Conservation (phyloP, 495 filamentous ascomycete species). For the Ramalina intermedia region DNA sequence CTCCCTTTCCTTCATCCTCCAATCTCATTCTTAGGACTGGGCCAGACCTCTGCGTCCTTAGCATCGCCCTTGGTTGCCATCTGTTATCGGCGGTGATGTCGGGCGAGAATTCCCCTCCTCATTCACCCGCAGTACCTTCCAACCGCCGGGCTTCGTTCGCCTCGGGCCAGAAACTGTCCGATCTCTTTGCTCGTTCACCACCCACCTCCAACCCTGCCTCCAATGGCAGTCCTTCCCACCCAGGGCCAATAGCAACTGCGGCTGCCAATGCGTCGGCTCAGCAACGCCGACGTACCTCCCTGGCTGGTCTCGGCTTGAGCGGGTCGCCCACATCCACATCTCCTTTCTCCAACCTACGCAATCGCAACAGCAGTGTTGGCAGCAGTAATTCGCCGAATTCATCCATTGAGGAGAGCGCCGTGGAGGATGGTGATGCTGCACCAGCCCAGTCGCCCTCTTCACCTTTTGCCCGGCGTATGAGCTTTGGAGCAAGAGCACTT, state of each 20-base stretch:
- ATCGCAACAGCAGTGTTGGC: conserved; percentile 58
- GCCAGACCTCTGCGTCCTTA: background rate
- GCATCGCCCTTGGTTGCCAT: background rate
- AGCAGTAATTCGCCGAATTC: conserved; percentile 58
- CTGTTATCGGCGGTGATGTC: background rate
- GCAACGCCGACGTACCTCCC: conserved; percentile 71
- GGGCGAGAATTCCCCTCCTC: conserved; percentile 29
- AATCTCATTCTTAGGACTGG: background rate
- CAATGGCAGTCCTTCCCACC: conserved; percentile 26
- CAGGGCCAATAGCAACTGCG: conserved; percentile 51
- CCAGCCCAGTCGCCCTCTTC: conserved; percentile 42
- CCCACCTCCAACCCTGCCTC: conserved; percentile 5
- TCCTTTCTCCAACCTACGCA: conserved; percentile 35
- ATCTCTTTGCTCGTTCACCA: conserved; percentile 29
- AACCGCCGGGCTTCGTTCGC: conserved; percentile 36
- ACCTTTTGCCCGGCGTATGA: conserved; percentile 74
- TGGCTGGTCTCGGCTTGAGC: conserved; percentile 71
- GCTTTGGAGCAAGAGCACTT: conserved; percentile 79
- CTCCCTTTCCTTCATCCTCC: background rate
- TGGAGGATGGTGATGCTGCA: conserved; percentile 57
- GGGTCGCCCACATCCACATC: conserved; percentile 56
- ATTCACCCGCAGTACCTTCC: conserved; percentile 29
- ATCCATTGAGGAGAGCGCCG: conserved; percentile 70
- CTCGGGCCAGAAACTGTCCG: conserved; percentile 29
- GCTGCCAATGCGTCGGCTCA: conserved; percentile 47